A percentile compares a stretch with the other conserved stretches of the same genome.
Evolutionary conservation across 768 basidiomycete species (phyloP).

Genomic region (Termitomyces sp.): DNA sequence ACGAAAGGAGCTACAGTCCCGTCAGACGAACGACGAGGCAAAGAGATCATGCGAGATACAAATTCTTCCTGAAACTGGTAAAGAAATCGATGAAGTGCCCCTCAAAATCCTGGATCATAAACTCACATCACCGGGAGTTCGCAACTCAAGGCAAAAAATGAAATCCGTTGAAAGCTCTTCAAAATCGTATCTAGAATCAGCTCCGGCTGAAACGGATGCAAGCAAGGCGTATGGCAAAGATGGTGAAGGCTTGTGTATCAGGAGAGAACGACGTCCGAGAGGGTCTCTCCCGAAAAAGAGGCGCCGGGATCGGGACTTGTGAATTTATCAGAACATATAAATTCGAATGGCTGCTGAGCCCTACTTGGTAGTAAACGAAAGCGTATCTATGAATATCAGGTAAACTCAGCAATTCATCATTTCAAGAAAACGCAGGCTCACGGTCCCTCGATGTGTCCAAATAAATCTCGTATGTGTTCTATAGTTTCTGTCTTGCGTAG

Average conservation of each 20-base stretch:
- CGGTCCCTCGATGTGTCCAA: constrained; percentile 76
- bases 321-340: not conserved
- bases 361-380: constrained; percentile 72
- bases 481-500: constrained; percentile 23
- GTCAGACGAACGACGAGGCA: constrained; percentile 11
- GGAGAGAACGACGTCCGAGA: constrained; percentile 78
- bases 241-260: constrained; percentile 55
- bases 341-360: constrained; percentile 10
- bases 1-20: constrained; percentile 20
- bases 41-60: constrained; percentile 7
- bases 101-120: not conserved
- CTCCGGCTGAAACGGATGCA: constrained; percentile 58
- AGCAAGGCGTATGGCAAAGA: constrained; percentile 51
- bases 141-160: constrained; percentile 51
- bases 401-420: not conserved
- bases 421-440: constrained; percentile 31
- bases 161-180: constrained; percentile 57
- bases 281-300: constrained; percentile 81
- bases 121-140: not conserved
- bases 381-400: constrained; percentile 55
- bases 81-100: not conserved
- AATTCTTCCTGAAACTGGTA: constrained; percentile 7
- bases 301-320: constrained; percentile 34
- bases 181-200: constrained; percentile 37
- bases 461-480: constrained; percentile 41